phyloP scores from a whole-genome alignment of 345 rosid species.

The Salix caprea region DNA sequence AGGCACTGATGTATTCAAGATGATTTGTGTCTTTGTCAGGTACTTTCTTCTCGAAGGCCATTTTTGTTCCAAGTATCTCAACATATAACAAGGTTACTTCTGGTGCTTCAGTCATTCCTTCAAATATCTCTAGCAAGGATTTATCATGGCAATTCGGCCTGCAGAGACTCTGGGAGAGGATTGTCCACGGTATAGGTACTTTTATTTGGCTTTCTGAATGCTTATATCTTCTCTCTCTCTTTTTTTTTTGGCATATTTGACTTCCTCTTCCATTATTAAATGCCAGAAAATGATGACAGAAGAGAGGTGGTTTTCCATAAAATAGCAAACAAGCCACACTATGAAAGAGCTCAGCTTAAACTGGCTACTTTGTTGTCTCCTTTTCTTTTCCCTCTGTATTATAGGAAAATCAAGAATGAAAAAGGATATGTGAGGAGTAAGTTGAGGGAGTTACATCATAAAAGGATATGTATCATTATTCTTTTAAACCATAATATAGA shows the following conservation, averaged over 20 bases:
- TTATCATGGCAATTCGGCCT: slow-evolving; percentile 75
- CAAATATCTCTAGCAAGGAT: slow-evolving; percentile 38
- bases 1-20: slow-evolving; percentile 2
- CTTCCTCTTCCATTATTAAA: neutral
- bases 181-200: slow-evolving; percentile 58
- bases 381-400: neutral
- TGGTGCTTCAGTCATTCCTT: slow-evolving; percentile 41
- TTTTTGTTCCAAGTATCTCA: slow-evolving; percentile 81
- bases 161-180: slow-evolving; percentile 72
- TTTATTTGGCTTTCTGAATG: neutral
- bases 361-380: neutral
- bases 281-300: neutral
- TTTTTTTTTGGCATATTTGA: neutral
- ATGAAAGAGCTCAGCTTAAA: neutral
- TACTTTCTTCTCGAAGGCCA: slow-evolving; percentile 66
- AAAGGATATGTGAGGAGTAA: neutral
- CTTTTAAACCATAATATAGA: neutral
- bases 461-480: too few relatives aligned
- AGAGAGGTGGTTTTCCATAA: neutral
- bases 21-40: slow-evolving; percentile 39
- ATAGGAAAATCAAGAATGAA: neutral
- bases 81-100: slow-evolving; percentile 73
- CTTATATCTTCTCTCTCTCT: neutral
- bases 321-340: neutral
- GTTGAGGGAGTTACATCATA: neutral